Conservation (phyloP, 2,329 filamentous ascomycete species). For the Chaetomium strumarium region DNA sequence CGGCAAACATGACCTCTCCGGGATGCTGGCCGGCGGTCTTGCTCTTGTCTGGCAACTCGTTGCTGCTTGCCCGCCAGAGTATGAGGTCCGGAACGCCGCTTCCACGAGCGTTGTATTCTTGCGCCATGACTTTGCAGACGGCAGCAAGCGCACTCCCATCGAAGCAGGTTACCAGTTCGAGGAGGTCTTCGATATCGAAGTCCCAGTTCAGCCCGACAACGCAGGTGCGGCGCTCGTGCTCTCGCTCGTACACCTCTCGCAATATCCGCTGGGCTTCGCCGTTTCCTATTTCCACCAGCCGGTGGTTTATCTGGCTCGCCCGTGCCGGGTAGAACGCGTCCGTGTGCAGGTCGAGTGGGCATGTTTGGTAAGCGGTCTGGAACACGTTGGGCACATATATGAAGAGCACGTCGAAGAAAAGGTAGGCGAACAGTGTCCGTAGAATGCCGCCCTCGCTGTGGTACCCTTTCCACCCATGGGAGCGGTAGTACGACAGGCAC, state of each 20-base stretch:
- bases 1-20: conserved; percentile 66
- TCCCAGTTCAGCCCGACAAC: conserved; percentile 92
- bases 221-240: conserved; percentile 69
- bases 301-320: conserved; percentile 82
- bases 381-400: conserved; percentile 94
- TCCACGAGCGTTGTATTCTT: conserved; percentile 83
- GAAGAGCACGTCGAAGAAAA: conserved; percentile 92
- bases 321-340: conserved; percentile 85
- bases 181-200: conserved; percentile 70
- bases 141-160: conserved; percentile 72
- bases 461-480: conserved; percentile 86
- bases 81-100: conserved; percentile 90
- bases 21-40: conserved; percentile 32
- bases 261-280: conserved; percentile 66
- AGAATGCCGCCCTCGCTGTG: conserved; percentile 89
- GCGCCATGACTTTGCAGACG: conserved; percentile 88
- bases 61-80: conserved; percentile 58
- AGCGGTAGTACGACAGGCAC: conserved; percentile 82
- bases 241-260: conserved; percentile 58
- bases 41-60: conserved; percentile 23
- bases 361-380: conserved; percentile 91
- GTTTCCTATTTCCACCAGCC: conserved; percentile 81
- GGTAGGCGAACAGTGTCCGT: conserved; percentile 81
- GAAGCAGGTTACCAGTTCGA: conserved; percentile 75
- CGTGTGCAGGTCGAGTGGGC: conserved; percentile 85